phyloP scores from a whole-genome alignment of 305 asterid genomes.

The Solanum hybrid region DNA sequence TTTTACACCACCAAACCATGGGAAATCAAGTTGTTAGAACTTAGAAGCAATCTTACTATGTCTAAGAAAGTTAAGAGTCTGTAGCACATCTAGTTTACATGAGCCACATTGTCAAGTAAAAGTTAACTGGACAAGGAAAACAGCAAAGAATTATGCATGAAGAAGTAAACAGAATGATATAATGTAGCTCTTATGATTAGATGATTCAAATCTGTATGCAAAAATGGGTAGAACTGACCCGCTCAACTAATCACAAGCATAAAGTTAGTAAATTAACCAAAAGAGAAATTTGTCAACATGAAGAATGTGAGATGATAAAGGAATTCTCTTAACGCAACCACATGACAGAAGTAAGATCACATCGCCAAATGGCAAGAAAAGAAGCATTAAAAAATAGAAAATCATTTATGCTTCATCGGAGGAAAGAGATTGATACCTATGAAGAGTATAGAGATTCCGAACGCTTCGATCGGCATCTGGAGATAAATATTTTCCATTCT shows the following conservation, averaged over 20 bases:
- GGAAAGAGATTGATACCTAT: constrained; percentile 38
- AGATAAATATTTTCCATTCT: constrained; percentile 69
- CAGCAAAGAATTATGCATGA: not conserved
- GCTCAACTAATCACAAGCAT: not conserved
- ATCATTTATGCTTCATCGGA: not conserved
- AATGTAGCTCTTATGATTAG: not conserved
- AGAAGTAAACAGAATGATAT: not conserved
- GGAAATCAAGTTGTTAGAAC: not conserved
- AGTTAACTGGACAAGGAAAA: not conserved
- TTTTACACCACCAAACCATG: not conserved
- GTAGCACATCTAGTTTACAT: not conserved
- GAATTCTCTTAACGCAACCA: not conserved
- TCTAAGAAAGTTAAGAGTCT: not conserved
- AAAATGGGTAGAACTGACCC: not conserved
- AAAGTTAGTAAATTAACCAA: not conserved
- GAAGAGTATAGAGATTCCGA: constrained; percentile 79
- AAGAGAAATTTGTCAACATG: not conserved
- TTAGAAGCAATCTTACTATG: not conserved
- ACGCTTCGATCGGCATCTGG: constrained; percentile 77
- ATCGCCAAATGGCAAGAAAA: not conserved
- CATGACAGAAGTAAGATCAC: not conserved
- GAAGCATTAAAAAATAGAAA: not conserved
- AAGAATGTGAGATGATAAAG: not conserved
- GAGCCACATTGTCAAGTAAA: not conserved
- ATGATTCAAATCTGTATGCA: not conserved